Evolutionary conservation across 768 basidiomycete genomes (phyloP), one percentile per base, ranked within the genome.

Genomic region (Chalciporus piperatus): DNA sequence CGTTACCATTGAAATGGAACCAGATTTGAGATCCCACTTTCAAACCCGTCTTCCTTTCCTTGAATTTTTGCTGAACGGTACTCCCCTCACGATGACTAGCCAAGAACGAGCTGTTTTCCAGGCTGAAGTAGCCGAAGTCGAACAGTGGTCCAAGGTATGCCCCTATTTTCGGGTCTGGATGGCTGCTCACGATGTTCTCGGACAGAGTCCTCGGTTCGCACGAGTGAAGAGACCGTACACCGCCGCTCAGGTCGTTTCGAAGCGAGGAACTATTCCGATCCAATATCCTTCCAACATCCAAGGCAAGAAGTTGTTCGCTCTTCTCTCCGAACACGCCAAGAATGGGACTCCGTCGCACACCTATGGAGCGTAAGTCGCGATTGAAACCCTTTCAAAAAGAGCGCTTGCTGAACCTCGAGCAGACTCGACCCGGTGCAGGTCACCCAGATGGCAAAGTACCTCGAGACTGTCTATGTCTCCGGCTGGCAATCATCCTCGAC

Each of bases 391-490:
- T 12, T 22, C 4, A 40, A 22, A n/a, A 23, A 51, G 22, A 41
- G 30, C 12, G 27, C 42, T 45, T 51, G 43, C 38, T 28, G 20
- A 50, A 33, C 48, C 27, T 47, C n/a, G 6, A 48, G n/a, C 60
- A 98, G 96, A 19, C 85, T 99, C 58, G 97, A 99, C 69, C 92
- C 95, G 0, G 93, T 99, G 6, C 97, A 99, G 72, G 82, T 98
- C 44, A 98, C 95, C 0, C 97, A 99, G 72, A 99, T 99, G 97
- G 95, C 96, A 22, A 91, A 90, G 68, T 91, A 98, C 70, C 87
- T 98, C 60, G 97, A 98, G 73, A 98, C 96, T 3, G 90, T 99
- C 60, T 99, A 99, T 66, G 92, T 99, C 50, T 99, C 97, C 8
- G 97, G 97, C 4, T 92, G 89, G 90, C 90, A 92, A 63, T 92